These are phyloP conservation scores for Oxytropis ochrocephala DNA, from an alignment of 306 rosid genomes.

Conservation along the genomic window DNA sequence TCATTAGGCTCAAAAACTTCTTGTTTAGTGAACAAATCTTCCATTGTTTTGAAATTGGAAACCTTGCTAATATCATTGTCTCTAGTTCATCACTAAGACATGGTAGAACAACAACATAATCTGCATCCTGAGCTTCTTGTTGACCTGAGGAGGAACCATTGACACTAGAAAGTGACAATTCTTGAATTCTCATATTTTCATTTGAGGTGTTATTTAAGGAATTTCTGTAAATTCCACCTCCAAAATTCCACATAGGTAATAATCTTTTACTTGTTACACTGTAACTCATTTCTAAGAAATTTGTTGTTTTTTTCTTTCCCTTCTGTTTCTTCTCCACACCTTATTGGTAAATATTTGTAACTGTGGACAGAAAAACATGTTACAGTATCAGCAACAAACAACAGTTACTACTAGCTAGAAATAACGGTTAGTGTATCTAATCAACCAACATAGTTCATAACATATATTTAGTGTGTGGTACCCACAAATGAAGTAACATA, in stretches of 20 bases:
- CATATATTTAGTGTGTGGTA: background rate
- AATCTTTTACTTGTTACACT: slow-evolving; percentile 20
- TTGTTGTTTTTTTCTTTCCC: background rate
- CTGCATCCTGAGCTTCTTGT: slow-evolving; percentile 70
- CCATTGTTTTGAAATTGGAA: slow-evolving; percentile 54
- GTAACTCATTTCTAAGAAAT: slow-evolving; percentile 4
- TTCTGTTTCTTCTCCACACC: slow-evolving; percentile 19
- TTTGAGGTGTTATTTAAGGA: slow-evolving; percentile 1
- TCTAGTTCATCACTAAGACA: slow-evolving; percentile 65
- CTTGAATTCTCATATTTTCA: slow-evolving; percentile 6
- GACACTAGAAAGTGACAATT: background rate
- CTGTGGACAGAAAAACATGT: background rate
- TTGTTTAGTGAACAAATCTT: slow-evolving; percentile 49
- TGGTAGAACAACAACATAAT: slow-evolving; percentile 42
- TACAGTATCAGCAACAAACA: slow-evolving; percentile 3
- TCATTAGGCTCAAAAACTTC: slow-evolving; percentile 29
- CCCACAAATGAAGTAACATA: background rate
- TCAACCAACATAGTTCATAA: background rate
- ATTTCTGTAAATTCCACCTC: background rate
- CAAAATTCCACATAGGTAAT: slow-evolving; percentile 5
- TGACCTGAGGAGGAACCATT: slow-evolving; percentile 37
- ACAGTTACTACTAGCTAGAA: background rate
- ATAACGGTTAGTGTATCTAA: background rate
- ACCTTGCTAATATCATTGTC: slow-evolving; percentile 59
- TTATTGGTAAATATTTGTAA: slow-evolving; percentile 6